Base-by-base conservation (phyloP, 2,329 filamentous ascomycete genomes). In the Talaromyces pinophilus region DNA sequence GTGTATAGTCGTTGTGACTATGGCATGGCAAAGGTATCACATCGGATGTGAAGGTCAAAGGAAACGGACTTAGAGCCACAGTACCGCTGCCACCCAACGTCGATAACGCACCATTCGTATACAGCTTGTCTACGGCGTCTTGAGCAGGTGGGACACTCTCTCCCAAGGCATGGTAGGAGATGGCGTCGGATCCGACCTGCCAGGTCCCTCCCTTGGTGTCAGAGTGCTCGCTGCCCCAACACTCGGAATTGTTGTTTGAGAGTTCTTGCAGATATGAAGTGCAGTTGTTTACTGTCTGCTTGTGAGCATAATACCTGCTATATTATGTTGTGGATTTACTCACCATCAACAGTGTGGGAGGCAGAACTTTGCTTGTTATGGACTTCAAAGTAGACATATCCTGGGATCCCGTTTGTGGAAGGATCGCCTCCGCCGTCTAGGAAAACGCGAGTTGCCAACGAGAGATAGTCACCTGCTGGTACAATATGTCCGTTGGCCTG, bases 1-100 rank as follows among this genome's bases (percentile, higher is more conserved):
- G 76, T 75, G 76, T 79, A 72, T 82, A 81, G 64, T 81, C 79
- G 63, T 82, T 81, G 70, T 82, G 80, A 0, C 79, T 81, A 68
- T 81, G 79, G 61, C 70, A 72, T 48, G 62, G 40, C 10, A 70
- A 64, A 11, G 70, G 69, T 19, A 65, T 59, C 17, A 67, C 59
- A 6, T 64, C 65, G 13, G 48, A 52, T 28, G 22, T 52, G 13
- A 52, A 52, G 13, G 48, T 30, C 22, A 52, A 17, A 8, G 48
- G 48, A 52, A 52, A 52, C 25, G 48, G 48, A 30, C 48, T 52
- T 7, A 52, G 15, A 52, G 48, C 48, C 6, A 52, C 25, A 17
- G 28, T 52, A 5, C 48, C 25, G 48, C 25, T 52, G 22, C 48
- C 48, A 52, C 48, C 13, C 19, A 52, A 28, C 13, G 25, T 19